These are phyloP conservation scores for Craterostigma plantagineum DNA, from an alignment of 257 asterid species.

Conservation along the genomic window DNA sequence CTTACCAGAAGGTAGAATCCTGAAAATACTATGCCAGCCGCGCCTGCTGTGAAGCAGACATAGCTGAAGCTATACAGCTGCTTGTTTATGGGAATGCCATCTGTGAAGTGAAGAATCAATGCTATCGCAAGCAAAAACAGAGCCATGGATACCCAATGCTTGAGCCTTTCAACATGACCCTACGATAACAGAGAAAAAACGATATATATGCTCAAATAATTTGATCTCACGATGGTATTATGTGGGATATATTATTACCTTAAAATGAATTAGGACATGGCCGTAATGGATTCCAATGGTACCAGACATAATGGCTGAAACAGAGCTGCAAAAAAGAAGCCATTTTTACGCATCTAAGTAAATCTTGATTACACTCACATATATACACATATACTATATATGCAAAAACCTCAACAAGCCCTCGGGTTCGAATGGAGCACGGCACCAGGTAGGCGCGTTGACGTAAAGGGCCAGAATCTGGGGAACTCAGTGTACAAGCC, in stretches of 20 bases:
- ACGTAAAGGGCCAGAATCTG: conserved; percentile 42
- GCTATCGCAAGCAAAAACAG: conserved; percentile 33
- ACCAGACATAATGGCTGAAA: conserved; percentile 70
- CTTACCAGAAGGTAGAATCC: conserved; percentile 56
- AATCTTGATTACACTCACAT: no score
- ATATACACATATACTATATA: no score
- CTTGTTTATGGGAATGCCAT: conserved; percentile 83
- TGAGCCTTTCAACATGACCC: conserved; percentile 72
- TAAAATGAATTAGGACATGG: conserved; percentile 62
- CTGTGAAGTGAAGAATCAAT: conserved; percentile 57
- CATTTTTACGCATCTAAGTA: no score
- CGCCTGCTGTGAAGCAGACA: conserved; percentile 79
- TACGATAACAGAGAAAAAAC: conserved; percentile 13
- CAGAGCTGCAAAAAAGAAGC: conserved; percentile 23
- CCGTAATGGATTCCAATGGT: conserved; percentile 83
- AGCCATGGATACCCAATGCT: conserved; percentile 76
- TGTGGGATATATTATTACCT: conserved; percentile 18
- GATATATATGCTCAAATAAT: neutral
- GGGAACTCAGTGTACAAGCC: conserved; percentile 75
- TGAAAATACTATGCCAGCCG: conserved; percentile 69
- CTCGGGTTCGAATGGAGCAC: conserved; percentile 75
- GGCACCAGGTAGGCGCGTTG: conserved; percentile 76
- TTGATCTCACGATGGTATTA: neutral
- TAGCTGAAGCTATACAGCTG: conserved; percentile 86
- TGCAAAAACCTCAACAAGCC: conserved; percentile 68